Conservation (phyloP, 2,329 filamentous ascomycete genomes). For the Pleoardoris graminearum region DNA sequence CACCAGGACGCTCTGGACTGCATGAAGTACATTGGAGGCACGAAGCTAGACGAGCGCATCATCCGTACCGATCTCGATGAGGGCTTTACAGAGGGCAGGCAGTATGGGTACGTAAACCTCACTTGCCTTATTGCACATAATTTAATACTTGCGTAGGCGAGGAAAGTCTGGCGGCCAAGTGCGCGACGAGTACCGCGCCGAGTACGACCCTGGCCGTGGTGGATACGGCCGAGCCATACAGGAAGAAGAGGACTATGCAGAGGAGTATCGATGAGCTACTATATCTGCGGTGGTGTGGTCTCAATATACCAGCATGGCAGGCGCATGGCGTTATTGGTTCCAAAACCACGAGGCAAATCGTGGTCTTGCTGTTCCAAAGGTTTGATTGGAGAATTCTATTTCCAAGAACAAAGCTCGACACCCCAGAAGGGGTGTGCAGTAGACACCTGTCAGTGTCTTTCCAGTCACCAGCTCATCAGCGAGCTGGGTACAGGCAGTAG, state of each 20-base stretch:
- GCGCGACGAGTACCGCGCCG: conserved; percentile 94
- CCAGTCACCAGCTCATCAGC: not conserved
- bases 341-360: not conserved
- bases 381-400: not conserved
- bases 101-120: conserved; percentile 69
- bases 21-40: conserved; percentile 97
- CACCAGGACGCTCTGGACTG: conserved; percentile 97
- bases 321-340: conserved; percentile 15
- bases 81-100: conserved; percentile 91
- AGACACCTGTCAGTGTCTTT: not conserved
- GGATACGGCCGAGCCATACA: conserved; percentile 68
- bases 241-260: conserved; percentile 49
- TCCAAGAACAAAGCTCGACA: not conserved
- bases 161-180: conserved; percentile 97
- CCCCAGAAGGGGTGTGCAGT: not conserved
- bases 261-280: conserved; percentile 35
- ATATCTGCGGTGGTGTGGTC: not conserved
- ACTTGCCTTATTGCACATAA: not conserved
- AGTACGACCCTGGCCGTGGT: conserved; percentile 92
- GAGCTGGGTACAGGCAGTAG: conserved; percentile 14
- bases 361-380: not conserved
- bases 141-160: conserved; percentile 53
- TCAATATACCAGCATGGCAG: conserved; percentile 14
- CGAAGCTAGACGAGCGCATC: conserved; percentile 95
- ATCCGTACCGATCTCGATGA: conserved; percentile 95